A percentile compares a stretch with the other conserved stretches of the same genome.
Conservation (phyloP, 129 eudicot species). For the Pulicaria dysenterica region DNA sequence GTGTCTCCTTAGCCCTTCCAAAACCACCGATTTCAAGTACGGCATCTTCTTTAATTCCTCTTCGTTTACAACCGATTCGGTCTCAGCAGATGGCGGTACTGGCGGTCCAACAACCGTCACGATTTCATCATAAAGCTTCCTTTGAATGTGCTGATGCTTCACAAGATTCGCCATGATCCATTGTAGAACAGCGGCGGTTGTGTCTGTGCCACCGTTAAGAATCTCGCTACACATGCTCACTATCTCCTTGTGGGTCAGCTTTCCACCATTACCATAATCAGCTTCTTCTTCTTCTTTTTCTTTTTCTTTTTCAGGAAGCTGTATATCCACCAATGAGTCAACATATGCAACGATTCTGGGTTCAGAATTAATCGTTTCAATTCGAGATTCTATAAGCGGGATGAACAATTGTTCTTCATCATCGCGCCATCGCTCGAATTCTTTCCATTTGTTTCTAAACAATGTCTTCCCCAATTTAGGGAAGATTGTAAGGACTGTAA, state of each 20-base stretch:
- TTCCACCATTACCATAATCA: slow-evolving; percentile 18
- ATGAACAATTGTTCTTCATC: slow-evolving; percentile 7
- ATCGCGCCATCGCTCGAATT: slow-evolving; percentile 1
- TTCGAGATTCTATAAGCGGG: slow-evolving; percentile 20
- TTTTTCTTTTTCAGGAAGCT: slow-evolving; percentile 38
- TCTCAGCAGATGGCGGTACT: slow-evolving; percentile 2
- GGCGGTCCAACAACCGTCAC: slow-evolving; percentile 35
- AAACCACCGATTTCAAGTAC: slow-evolving; percentile 57
- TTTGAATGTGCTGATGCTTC: slow-evolving; percentile 55
- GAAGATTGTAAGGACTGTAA: slow-evolving; percentile 12
- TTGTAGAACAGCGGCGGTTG: slow-evolving; percentile 59
- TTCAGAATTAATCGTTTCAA: not conserved
- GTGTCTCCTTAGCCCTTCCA: slow-evolving; percentile 58
- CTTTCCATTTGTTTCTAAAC: slow-evolving; percentile 25
- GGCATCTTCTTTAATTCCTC: slow-evolving; percentile 53
- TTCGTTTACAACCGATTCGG: slow-evolving; percentile 33
- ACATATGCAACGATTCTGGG: slow-evolving; percentile 50
- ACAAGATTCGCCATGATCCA: slow-evolving; percentile 81
- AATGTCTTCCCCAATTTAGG: slow-evolving; percentile 27
- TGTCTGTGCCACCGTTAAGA: slow-evolving; percentile 59
- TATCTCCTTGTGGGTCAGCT: slow-evolving; percentile 46
- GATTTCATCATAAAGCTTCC: slow-evolving; percentile 61
- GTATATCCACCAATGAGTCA: slow-evolving; percentile 44
- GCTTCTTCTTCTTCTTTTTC: no score
- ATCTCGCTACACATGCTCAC: slow-evolving; percentile 56